Base-by-base conservation (phyloP, 768 basidiomycete genomes). In the Lactarius indigo region DNA sequence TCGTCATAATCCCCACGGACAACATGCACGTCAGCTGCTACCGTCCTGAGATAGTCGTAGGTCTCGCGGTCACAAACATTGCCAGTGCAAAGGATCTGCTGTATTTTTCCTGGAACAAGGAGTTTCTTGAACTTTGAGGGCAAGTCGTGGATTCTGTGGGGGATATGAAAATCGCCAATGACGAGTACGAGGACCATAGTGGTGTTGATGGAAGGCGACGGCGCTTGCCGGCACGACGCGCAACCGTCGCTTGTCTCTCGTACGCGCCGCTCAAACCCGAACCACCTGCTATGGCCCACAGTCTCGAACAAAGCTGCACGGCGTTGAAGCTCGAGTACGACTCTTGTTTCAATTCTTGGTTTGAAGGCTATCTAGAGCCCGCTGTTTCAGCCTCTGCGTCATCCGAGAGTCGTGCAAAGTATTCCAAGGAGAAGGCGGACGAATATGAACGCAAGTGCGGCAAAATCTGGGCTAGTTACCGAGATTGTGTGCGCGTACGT, bases 11-110 rank as follows among this genome's bases (percentile, higher is more conserved):
- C 97, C 4, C 97, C 97, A 71, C 88, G 83, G 2, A 96, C 96
- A 52, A 94, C 90, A 70, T 92, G 84, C 8, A 98, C 92, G 73
- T 98, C 97, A 12, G 92, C 87, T 20, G 92, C 89, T n/a, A 99
- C 91, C 17, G 92, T 94, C 70, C 93, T 83, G 28, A 99, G 82
- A 80, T 97, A 98, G 72, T 98, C 97, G 77, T 91, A 95, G 8
- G 97, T 98, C 78, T 98, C 96, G 73, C 90, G 89, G 79, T 99
- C 97, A 76, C 94, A 96, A 28, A 98, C 90, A 75, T 98, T 98
- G 57, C 97, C 97, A 0, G 96, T 98, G 76, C 94, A 97, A 30
- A 98, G 82, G 66, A 98, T 97, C 77, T 98, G 96, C 69, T 96
- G 93, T 55, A 99, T 98, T 78, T 99, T 99, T 26, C 97, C 97